Evolutionary conservation across 2,329 filamentous ascomycete genomes (phyloP).

Genomic region (Colletotrichum ledebouriae): DNA sequence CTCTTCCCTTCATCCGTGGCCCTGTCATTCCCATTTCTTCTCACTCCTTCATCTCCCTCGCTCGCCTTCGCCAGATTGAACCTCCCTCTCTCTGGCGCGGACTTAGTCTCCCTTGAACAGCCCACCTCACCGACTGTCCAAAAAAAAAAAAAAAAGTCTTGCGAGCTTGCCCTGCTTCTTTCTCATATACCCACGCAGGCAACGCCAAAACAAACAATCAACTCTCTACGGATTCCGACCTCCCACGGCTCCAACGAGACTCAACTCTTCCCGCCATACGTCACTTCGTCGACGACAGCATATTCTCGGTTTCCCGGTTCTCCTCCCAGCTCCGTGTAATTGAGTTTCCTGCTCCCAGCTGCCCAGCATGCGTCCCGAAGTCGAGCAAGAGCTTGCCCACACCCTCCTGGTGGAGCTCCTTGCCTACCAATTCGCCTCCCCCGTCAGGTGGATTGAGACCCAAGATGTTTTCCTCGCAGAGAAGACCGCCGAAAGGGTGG

Average conservation of each 20-base stretch:
- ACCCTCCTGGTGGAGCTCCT: constrained; percentile 98
- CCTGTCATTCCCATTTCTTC: constrained; percentile 24
- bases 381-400: constrained; percentile 99
- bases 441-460: constrained; percentile 99
- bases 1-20: constrained; percentile 42
- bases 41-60: constrained; percentile 40
- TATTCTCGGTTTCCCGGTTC: constrained; percentile 42
- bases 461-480: constrained; percentile 99
- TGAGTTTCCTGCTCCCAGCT: constrained; percentile 41
- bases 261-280: neutral
- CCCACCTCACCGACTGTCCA: constrained; percentile 28
- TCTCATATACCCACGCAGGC: constrained; percentile 39
- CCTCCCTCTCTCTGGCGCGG: constrained; percentile 41
- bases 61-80: constrained; percentile 36
- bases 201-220: constrained; percentile 10
- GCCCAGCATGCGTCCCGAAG: constrained; percentile 90
- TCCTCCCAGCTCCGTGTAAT: constrained; percentile 41
- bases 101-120: constrained; percentile 42
- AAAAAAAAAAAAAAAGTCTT: constrained; percentile 30
- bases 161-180: constrained; percentile 38
- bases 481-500: constrained; percentile 95
- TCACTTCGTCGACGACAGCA: constrained; percentile 36
- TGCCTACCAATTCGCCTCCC: constrained; percentile 98
- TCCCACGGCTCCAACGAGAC: constrained; percentile 37
- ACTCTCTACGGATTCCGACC: constrained; percentile 24